Base-by-base conservation (phyloP, 805 yeast genomes). In the Clavispora fructus region DNA sequence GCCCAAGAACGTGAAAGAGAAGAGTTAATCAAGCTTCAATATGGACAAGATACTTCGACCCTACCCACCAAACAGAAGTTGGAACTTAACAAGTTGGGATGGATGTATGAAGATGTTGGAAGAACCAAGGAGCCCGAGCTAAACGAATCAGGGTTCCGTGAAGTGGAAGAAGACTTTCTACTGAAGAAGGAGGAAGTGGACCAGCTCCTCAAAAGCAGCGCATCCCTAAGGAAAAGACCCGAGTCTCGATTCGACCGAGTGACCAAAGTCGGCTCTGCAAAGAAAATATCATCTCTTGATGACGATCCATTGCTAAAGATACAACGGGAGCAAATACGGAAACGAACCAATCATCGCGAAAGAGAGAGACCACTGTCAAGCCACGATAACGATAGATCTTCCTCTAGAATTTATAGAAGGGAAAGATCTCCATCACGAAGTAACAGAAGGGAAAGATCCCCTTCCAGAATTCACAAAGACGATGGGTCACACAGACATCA, bases 31-130 rank as follows among this genome's bases (percentile, higher is more conserved):
- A 71, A 68, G 32, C 57, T 79, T 50, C 80, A 77, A 52, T 65
- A 64, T 53, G 73, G 74, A 11, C 60, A 63, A 35, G 73, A 68
- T 42, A 58, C 65, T 29, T 57, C 65, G 4, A 66, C 57, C 12
- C 61, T 49, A 68, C 77, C 54, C 53, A 60, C 51, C 46, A 48
- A 53, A 17, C 72, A 48, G 58, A 64, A 45, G 67, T 49, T 70
- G 28, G 66, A 67, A 49, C 48, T 71, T 26, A 68, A 74, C 44
- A 78, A 83, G 42, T 70, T 89, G 19, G 85, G 79, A 39, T 91
- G 97, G 97, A 92, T 92, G 95, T 91, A 91, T 59, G 78, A 83
- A 12, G 80, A 74, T 19, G 72, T 80, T 3, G 55, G 59, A 4
- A 47, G 60, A 10, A 53, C 52, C 6, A 57, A 51, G 1, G 58